phyloP scores from a whole-genome alignment of 2,329 filamentous ascomycete genomes.

The Plenodomus lindquistii region DNA sequence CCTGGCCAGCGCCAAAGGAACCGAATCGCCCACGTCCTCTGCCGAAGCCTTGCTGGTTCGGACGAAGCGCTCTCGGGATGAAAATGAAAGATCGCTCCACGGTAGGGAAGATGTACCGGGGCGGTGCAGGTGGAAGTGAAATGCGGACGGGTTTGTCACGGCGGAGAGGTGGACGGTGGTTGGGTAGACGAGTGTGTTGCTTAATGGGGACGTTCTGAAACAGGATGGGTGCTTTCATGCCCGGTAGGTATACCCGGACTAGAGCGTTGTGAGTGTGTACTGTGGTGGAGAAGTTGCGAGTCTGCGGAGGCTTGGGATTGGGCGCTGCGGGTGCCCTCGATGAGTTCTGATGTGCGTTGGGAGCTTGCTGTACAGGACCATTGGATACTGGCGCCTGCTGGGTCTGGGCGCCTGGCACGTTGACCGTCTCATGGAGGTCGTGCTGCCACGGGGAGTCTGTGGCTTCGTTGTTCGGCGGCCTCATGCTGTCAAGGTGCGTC shows the following conservation, averaged over 20 bases:
- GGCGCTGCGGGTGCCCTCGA: slow-evolving; percentile 24
- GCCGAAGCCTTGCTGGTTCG: slow-evolving; percentile 80
- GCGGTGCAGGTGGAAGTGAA: slow-evolving; percentile 77
- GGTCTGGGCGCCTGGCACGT: slow-evolving; percentile 42
- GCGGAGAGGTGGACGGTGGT: slow-evolving; percentile 89
- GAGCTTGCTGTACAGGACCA: slow-evolving; percentile 20
- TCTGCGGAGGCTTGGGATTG: slow-evolving; percentile 39
- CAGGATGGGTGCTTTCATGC: slow-evolving; percentile 70
- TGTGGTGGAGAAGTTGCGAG: slow-evolving; percentile 72
- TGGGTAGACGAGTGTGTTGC: slow-evolving; percentile 90
- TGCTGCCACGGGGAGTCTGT: slow-evolving; percentile 84
- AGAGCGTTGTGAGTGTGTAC: slow-evolving; percentile 82
- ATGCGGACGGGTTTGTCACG: slow-evolving; percentile 96
- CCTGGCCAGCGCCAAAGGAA: slow-evolving; percentile 53
- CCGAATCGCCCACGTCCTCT: slow-evolving; percentile 72
- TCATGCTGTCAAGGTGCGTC: slow-evolving; percentile 43
- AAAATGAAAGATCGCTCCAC: slow-evolving; percentile 95
- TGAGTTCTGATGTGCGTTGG: slow-evolving; percentile 23
- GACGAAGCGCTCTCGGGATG: slow-evolving; percentile 89
- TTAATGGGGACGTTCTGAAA: slow-evolving; percentile 80
- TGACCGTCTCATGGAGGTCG: slow-evolving; percentile 81
- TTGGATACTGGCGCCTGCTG: slow-evolving; percentile 17
- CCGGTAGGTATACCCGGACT: slow-evolving; percentile 78
- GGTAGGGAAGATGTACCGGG: slow-evolving; percentile 89
- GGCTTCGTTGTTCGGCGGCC: slow-evolving; percentile 51